A percentile compares a stretch with the other conserved stretches of the same genome.
Conservation (phyloP, 352 stramenopile genomes). For the Phytophthora idaei region DNA sequence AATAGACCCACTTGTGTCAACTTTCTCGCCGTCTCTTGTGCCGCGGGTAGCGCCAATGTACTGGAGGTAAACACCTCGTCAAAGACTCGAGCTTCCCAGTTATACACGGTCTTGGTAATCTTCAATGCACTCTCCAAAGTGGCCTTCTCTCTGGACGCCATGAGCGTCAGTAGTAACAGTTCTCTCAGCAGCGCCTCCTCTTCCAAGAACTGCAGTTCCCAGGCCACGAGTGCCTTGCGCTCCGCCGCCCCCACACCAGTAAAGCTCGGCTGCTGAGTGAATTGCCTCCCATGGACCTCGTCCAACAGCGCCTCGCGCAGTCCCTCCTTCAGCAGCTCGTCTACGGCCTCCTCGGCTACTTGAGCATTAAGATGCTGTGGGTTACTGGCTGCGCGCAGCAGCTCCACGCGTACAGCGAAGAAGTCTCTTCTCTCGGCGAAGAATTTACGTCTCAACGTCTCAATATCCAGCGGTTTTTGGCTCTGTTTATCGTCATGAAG, state of each 20-base stretch:
- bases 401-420: constrained; percentile 62
- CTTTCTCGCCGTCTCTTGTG: constrained; percentile 23
- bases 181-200: constrained; percentile 68
- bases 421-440: constrained; percentile 50
- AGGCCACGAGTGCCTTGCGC: constrained; percentile 41
- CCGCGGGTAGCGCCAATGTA: constrained; percentile 24
- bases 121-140: constrained; percentile 37
- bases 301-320: constrained; percentile 61
- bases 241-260: constrained; percentile 32
- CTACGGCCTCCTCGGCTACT: constrained; percentile 45
- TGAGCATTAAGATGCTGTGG: constrained; percentile 39
- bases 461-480: constrained; percentile 31
- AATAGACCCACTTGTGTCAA: constrained; percentile 45
- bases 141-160: constrained; percentile 45
- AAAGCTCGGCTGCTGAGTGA: constrained; percentile 41
- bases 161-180: constrained; percentile 56
- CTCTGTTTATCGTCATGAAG: constrained; percentile 20
- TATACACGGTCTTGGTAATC: constrained; percentile 43
- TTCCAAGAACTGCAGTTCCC: constrained; percentile 64
- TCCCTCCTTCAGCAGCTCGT: constrained; percentile 61
- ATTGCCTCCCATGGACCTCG: constrained; percentile 56
- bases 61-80: constrained; percentile 38
- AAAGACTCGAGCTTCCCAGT: constrained; percentile 42
- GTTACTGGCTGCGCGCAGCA: constrained; percentile 50
- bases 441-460: constrained; percentile 37